A percentile compares a stretch with the other conserved stretches of the same genome.
phyloP scores from a whole-genome alignment of 2,329 filamentous ascomycete genomes.

The Purpureocillium lavendulum region DNA sequence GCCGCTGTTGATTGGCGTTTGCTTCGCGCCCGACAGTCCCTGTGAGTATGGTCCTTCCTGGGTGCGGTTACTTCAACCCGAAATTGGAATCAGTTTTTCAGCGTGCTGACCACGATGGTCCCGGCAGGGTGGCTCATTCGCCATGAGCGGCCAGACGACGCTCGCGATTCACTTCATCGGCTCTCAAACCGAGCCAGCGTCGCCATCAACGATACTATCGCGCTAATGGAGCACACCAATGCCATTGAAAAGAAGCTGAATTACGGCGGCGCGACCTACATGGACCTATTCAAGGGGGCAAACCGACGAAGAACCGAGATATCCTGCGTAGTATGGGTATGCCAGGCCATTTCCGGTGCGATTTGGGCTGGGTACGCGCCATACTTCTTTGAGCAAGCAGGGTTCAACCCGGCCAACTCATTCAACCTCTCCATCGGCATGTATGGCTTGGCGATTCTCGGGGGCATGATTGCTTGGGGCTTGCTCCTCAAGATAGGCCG shows the following conservation, averaged over 20 bases:
- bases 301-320: conserved; percentile 27
- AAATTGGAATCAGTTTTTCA: no score
- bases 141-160: no score
- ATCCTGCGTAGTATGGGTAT: conserved; percentile 52
- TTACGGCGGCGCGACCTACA: conserved; percentile 18
- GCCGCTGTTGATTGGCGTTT: conserved; percentile 24
- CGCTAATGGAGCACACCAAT: conserved; percentile 31
- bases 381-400: conserved; percentile 28
- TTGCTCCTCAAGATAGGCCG: conserved; percentile 30
- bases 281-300: conserved; percentile 7
- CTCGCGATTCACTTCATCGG: conserved; percentile 4
- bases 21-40: conserved; percentile 31
- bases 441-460: conserved; percentile 30
- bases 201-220: conserved; percentile 33
- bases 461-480: conserved; percentile 30
- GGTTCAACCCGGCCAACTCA: conserved; percentile 24
- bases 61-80: no score
- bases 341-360: conserved; percentile 56
- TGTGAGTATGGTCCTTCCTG: no score
- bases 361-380: conserved; percentile 56
- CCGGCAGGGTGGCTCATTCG: neutral
- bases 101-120: no score
- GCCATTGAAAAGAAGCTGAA: conserved; percentile 30
- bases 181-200: conserved; percentile 20
- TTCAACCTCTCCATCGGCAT: conserved; percentile 30